These are phyloP conservation scores for Linum lewisii DNA, from an alignment of 345 rosid genomes.

Conservation along the genomic window DNA sequence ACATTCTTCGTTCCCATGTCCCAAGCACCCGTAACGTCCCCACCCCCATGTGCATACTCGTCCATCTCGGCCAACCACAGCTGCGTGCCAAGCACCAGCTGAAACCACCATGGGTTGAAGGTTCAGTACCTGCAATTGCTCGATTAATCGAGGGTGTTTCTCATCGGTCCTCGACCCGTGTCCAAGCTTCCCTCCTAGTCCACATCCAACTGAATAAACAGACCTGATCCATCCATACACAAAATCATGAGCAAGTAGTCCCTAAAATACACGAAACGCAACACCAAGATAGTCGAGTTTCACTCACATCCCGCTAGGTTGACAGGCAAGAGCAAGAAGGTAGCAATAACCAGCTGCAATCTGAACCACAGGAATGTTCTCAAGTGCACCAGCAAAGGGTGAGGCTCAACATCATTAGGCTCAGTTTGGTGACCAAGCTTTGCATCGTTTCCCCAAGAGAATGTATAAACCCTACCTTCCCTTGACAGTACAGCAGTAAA, in stretches of 20 bases:
- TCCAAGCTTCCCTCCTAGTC: slow-evolving; percentile 97
- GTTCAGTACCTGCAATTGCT: slow-evolving; percentile 59
- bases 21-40: slow-evolving; percentile 93
- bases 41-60: slow-evolving; percentile 97
- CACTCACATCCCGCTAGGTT: slow-evolving; percentile 92
- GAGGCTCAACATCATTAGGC: slow-evolving; percentile 58
- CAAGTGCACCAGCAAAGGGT: slow-evolving; percentile 77
- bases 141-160: slow-evolving; percentile 79
- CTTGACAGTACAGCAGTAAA: slow-evolving; percentile 88
- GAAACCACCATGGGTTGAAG: slow-evolving; percentile 84
- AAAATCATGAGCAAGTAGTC: background rate
- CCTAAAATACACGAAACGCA: too few relatives aligned
- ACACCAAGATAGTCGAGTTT: too few relatives aligned
- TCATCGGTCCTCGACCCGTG: slow-evolving; percentile 69
- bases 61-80: slow-evolving; percentile 87
- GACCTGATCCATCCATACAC: slow-evolving; percentile 42
- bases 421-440: slow-evolving; percentile 82
- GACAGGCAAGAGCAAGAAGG: slow-evolving; percentile 86
- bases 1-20: slow-evolving; percentile 84
- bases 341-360: slow-evolving; percentile 93
- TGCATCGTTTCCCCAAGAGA: slow-evolving; percentile 79
- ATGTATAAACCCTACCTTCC: slow-evolving; percentile 92
- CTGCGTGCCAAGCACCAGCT: slow-evolving; percentile 99
- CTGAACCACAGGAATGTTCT: slow-evolving; percentile 79
- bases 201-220: slow-evolving; percentile 95